Base-by-base conservation (phyloP, 164 flowering plant genomes). In the Platanus orientalis region DNA sequence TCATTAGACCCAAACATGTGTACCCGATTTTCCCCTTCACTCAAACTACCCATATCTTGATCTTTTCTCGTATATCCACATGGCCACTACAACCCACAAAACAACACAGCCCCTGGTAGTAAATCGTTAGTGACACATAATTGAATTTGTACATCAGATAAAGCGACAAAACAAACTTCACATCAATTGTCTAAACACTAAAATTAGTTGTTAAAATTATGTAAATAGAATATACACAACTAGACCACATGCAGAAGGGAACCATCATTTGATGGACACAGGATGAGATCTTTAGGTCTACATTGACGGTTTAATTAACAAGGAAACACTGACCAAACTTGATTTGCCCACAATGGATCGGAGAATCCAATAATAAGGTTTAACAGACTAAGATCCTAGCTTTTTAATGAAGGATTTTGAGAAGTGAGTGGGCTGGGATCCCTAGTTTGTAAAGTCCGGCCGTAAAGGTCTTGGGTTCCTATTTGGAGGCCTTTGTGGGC, bases 1-100 rank as follows among this genome's bases (percentile, higher is more conserved):
- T 90, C 98, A 72, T 89, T 86, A 57, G 90, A 83, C 27, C 95
- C 91, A 76, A 75, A 76, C 83, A 80, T 71, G 40, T 53, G 55
- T 21, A 64, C 63, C 27, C 40, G 70, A 17, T 64, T 65, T 44
- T 76, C 80, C 50, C 67, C 76, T 63, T 76, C 77, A 58, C 54
- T 42, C 57, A 67, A 55, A 55, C 49, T 51, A 60, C 75, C 79
- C 52, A 39, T 34, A 67, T 71, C 79, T 63, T 75, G 68, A 60
- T 80, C 77, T 60, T 70, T 64, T 70, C 72, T 80, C 58, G 36
- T 58, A 70, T 60, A 67, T 75, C 81, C 83, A 71, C 81, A 77
- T 55, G 78, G 72, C 83, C 88, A 86, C 96, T 92, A 86, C 75
- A 84, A 77, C 65, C 83, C 73, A 86, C 56, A 75, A 74, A 81